A percentile compares a stretch with the other conserved stretches of the same genome.
Conservation (phyloP, 2,329 filamentous ascomycete species). For the Diaporthe eres region DNA sequence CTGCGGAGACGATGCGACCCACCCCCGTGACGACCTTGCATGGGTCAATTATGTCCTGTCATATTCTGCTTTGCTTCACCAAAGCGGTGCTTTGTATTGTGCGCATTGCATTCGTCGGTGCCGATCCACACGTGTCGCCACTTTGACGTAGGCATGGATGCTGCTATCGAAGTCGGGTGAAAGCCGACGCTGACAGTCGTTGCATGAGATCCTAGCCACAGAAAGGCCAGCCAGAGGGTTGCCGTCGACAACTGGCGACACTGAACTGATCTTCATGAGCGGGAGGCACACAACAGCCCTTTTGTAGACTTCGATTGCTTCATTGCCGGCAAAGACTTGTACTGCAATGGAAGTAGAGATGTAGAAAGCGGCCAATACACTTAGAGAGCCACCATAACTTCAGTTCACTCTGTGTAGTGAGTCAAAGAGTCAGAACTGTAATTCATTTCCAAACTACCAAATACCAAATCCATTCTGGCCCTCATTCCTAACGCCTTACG, state of each 20-base stretch:
- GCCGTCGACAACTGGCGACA: background rate
- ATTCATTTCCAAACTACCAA: background rate
- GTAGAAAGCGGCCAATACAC: background rate
- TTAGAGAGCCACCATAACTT: background rate
- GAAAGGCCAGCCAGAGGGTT: background rate
- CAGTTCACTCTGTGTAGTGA: background rate
- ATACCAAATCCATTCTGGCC: background rate
- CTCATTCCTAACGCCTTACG: slow-evolving; percentile 13
- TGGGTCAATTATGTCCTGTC: background rate
- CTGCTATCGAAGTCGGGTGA: background rate
- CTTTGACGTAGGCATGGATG: background rate
- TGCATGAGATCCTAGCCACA: too few relatives aligned
- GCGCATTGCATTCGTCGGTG: background rate
- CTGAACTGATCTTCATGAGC: background rate
- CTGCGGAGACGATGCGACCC: slow-evolving; percentile 12
- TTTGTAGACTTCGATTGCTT: background rate
- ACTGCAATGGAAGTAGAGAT: background rate
- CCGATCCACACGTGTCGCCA: background rate
- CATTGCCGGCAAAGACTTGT: background rate
- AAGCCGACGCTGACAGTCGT: too few relatives aligned
- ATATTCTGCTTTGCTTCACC: background rate
- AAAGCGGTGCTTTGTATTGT: background rate
- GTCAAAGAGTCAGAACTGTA: too few relatives aligned
- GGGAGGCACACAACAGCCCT: background rate
- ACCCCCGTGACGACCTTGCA: slow-evolving; percentile 5